These are phyloP conservation scores for Podila epigama DNA, from an alignment of 192 early-diverging fungal genomes.

Conservation along the genomic window DNA sequence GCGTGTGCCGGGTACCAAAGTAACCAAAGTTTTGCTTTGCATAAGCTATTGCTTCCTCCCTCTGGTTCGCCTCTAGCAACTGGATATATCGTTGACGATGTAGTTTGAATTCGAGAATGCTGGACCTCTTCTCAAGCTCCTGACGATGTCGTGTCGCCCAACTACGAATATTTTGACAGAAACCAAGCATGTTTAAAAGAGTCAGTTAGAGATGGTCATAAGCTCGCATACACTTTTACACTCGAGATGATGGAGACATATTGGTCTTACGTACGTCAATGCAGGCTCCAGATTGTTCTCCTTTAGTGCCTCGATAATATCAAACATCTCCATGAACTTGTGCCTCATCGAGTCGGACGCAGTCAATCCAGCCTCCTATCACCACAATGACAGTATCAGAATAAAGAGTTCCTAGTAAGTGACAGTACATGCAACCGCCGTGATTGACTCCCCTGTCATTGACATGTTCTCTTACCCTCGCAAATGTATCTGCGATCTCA, in stretches of 20 bases:
- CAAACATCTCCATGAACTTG: conserved; percentile 87
- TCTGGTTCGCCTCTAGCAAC: conserved; percentile 58
- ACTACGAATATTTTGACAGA: too few species aligned
- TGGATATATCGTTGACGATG: conserved; percentile 82
- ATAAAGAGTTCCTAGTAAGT: neutral
- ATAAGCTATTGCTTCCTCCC: conserved; percentile 75
- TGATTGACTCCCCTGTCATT: neutral
- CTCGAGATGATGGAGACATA: too few species aligned
- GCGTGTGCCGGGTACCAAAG: conserved; percentile 68
- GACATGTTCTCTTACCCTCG: conserved; percentile 19
- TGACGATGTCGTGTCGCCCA: conserved; percentile 76
- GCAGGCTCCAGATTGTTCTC: conserved; percentile 68
- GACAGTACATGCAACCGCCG: neutral
- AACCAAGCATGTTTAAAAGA: neutral
- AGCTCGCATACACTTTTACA: too few species aligned
- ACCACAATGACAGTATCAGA: neutral
- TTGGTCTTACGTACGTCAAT: conserved; percentile 56
- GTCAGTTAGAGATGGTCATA: neutral
- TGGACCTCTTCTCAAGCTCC: conserved; percentile 62
- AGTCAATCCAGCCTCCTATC: conserved; percentile 51
- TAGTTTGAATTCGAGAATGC: conserved; percentile 88
- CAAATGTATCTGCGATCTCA: conserved; percentile 74
- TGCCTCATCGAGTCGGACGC: conserved; percentile 55
- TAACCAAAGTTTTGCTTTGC: conserved; percentile 72
- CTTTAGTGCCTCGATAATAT: conserved; percentile 70